Evolutionary conservation across 331 rosid genomes (phyloP).

Genomic region (Prunus yedoensis): DNA sequence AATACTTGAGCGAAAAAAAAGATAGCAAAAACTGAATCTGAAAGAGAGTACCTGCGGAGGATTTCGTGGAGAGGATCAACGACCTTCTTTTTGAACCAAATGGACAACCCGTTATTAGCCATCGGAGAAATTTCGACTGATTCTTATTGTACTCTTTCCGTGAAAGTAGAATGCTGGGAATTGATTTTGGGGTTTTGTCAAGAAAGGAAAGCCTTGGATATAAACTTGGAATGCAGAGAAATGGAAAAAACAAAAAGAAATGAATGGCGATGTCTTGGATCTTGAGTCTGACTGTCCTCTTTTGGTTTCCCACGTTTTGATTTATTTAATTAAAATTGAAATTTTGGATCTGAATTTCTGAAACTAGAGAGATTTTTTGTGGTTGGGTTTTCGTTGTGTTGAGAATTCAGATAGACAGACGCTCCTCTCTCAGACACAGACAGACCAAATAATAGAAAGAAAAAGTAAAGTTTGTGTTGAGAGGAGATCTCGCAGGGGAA

Average conservation of each 20-base stretch:
- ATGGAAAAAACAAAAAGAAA: neutral
- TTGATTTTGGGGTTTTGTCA: neutral
- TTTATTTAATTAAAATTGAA: neutral
- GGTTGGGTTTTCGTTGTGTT: neutral
- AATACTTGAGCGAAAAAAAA: neutral
- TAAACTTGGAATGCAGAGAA: neutral
- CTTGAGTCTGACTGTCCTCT: neutral
- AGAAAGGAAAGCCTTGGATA: neutral
- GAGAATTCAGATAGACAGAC: neutral
- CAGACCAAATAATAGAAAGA: no score
- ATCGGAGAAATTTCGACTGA: neutral
- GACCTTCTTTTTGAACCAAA: conserved; percentile 65
- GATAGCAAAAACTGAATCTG: neutral
- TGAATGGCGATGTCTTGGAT: no score
- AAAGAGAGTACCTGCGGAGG: conserved; percentile 54
- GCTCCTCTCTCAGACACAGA: no score
- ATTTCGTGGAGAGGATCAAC: conserved; percentile 67
- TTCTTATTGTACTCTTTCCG: neutral
- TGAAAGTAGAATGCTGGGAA: neutral
- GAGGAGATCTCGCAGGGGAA: no score
- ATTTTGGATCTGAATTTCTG: neutral
- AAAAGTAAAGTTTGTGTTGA: no score
- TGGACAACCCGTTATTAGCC: conserved; percentile 24
- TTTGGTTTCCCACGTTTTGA: neutral
- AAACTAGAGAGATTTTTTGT: neutral